Base-by-base conservation (phyloP, 1,139 yeast species). In the Suhomyces yuchorum region DNA sequence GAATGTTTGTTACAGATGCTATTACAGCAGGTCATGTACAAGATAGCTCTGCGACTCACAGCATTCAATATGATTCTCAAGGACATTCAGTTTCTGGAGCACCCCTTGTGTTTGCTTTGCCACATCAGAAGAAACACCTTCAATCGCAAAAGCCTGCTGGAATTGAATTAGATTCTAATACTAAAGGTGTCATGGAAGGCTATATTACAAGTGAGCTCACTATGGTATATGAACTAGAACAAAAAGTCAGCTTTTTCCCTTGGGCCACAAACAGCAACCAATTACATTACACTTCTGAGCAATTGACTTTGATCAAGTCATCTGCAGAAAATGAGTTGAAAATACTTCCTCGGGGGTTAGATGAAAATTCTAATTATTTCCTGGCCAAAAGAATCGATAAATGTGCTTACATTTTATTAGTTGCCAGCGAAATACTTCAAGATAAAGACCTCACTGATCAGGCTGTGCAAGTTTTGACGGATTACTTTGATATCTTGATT, bases 361-460 rank as follows among this genome's bases (percentile, higher is more conserved):
- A 70, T 8, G 67, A 75, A 60, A 75, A 81, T 46, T 75, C 81
- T 12, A 84, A 79, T 54, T 88, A 87, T 63, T 78, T 71, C 55
- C 72, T 87, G 6, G 95, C 93, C 41, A 87, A 87, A 65, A 75
- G 80, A n/a, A 60, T 85, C 41, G 93, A 86, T 66, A 87, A 86
- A 67, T 87, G 81, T 61, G 91, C 93, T 8, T 83, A 85, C 63
- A 78, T 87, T 45, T 71, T 86, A 44, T 76, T 84, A 51, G 87
- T 84, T 8, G 80, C 84, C 37, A 70, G 78, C 52, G 87, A 83
- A 42, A 76, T 87, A 46, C 67, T 87, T 46, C 66, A 77, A 43
- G 85, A 85, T 57, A 74, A 76, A 3, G 73, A 62, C 6, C 77
- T 77, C 18, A 70, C 90, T 11, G 58, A 70, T 37, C 61, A 73